These are phyloP conservation scores for Sugiyamaella americana DNA, from an alignment of 805 yeast genomes.

Conservation along the genomic window DNA sequence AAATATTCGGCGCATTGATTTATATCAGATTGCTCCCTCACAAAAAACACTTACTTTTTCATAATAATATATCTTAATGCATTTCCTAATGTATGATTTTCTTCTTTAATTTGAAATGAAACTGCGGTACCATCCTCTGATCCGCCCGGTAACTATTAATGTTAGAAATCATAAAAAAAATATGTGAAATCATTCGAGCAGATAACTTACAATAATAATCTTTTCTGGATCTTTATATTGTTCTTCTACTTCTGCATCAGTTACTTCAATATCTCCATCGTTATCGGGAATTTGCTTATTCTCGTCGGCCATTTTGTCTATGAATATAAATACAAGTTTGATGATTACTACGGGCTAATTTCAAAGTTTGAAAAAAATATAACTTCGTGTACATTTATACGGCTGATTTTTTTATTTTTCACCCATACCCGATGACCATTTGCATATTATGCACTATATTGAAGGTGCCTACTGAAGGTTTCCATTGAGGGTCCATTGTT, in stretches of 20 bases:
- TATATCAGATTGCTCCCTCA: background rate
- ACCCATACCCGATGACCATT: no score
- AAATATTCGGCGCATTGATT: background rate
- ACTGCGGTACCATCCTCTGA: constrained; percentile 93
- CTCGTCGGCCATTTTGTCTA: background rate
- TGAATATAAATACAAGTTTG: background rate
- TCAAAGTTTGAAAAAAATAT: no score
- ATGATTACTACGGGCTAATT: no score
- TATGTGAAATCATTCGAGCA: no score
- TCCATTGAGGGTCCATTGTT: no score
- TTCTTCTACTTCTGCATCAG: background rate
- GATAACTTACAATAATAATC: constrained; percentile 26
- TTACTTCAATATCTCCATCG: background rate
- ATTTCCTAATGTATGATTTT: constrained; percentile 95
- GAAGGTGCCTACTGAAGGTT: no score
- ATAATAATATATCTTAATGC: constrained; percentile 88
- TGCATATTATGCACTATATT: no score
- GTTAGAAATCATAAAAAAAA: no score
- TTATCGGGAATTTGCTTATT: background rate
- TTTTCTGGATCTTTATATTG: constrained; percentile 25
- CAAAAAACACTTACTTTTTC: constrained; percentile 52
- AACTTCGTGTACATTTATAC: no score
- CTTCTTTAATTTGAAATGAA: constrained; percentile 85
- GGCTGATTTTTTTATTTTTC: no score
- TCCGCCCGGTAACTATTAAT: constrained; percentile 61